Evolutionary conservation across 768 basidiomycete genomes (phyloP), one percentile per base, ranked within the genome.

Genomic region (Calocera cornea): DNA sequence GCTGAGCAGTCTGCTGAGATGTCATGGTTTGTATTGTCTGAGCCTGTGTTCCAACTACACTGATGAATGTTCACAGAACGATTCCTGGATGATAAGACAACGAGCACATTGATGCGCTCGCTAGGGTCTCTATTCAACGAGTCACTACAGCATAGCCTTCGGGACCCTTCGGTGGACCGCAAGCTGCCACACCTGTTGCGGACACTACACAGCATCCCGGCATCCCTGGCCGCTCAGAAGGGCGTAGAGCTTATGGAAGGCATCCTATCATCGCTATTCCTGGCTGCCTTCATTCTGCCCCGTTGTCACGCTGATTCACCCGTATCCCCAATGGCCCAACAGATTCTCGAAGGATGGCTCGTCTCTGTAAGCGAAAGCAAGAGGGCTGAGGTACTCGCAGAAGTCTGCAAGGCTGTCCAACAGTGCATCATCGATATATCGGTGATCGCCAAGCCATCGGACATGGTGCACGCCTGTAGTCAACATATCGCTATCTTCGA

Each of bases 1-100:
- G 14, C 70, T 72, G 1, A 66, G 82, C 1, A 69, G 83, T 33
- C 71, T 86, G 17, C 69, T 86, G 34, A 71, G 72, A 12, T 73
- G 73, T 34, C 77, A 80, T 68, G 78, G 84, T 86, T 68, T n/a
- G 77, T 75, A 19, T 27, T 33, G 8, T 27, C 24, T 29, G 7
- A 16, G 14, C 7, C 10, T 27, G 7, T 27, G 16, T 11, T 27
- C 2, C 22, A 33, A 2, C 24, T 29, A 22, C 14, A 10, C 24
- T 60, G 31, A 29, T 19, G 14, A 10, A 60, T 31, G 19, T 19
- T 2, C 11, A 27, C 31, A 60, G 54, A 60, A 14, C 54, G 54
- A 16, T 60, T 60, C 54, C 22, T 60, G 54, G 54, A 60, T 33
- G 31, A 27, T 2, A 22, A 60, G 24, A 60, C 54, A 27, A 60